These are phyloP conservation scores for Phytophthora pini DNA, from an alignment of 352 stramenopile species.

Conservation along the genomic window DNA sequence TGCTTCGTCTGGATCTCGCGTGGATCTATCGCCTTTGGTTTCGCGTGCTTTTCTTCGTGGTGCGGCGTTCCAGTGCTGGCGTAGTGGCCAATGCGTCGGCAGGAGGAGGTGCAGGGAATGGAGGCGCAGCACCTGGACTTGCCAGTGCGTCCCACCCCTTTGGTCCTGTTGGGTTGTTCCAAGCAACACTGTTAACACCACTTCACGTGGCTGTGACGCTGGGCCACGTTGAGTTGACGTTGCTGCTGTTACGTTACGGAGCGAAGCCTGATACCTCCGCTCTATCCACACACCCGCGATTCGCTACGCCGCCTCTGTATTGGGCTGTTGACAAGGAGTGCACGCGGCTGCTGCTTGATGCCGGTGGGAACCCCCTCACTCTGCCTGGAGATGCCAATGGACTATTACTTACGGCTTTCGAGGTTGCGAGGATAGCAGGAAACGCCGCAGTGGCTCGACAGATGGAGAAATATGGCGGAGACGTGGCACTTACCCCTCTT, in stretches of 20 bases:
- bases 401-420: slow-evolving; percentile 69
- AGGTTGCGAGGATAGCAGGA: slow-evolving; percentile 69
- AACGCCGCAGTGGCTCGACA: slow-evolving; percentile 70
- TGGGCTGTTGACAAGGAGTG: slow-evolving; percentile 79
- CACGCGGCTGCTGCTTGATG: slow-evolving; percentile 64
- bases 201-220: slow-evolving; percentile 79
- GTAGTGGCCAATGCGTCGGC: slow-evolving; percentile 28
- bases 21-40: slow-evolving; percentile 79
- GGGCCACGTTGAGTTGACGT: slow-evolving; percentile 69
- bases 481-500: slow-evolving; percentile 80
- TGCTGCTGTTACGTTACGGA: slow-evolving; percentile 64
- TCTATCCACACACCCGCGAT: slow-evolving; percentile 62
- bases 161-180: slow-evolving; percentile 60
- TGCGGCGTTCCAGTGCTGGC: slow-evolving; percentile 33
- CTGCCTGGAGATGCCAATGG: slow-evolving; percentile 35
- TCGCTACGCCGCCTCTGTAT: slow-evolving; percentile 70
- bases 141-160: slow-evolving; percentile 55
- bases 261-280: slow-evolving; percentile 66
- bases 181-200: slow-evolving; percentile 71
- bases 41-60: slow-evolving; percentile 60
- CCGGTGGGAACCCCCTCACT: slow-evolving; percentile 71
- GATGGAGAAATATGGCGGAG: slow-evolving; percentile 81
- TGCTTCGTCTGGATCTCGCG: slow-evolving; percentile 67
- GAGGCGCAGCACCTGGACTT: slow-evolving; percentile 30
- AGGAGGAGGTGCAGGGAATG: slow-evolving; percentile 25